A percentile compares a stretch with the other conserved stretches of the same genome.
Evolutionary conservation across 106 monocot species (phyloP).

Genomic region (Dendrobium chrysotoxum): DNA sequence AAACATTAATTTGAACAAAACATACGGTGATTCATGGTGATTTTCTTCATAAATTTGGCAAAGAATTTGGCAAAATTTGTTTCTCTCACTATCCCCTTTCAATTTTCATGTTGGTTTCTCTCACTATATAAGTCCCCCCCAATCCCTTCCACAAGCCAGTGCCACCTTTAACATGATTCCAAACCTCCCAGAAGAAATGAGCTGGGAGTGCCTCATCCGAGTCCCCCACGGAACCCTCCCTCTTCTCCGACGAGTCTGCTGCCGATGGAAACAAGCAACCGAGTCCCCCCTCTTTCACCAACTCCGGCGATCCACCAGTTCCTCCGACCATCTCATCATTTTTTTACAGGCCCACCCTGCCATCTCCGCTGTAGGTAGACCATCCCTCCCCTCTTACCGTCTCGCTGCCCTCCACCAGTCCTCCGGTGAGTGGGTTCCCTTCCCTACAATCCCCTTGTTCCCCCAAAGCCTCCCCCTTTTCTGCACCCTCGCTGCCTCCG

Average conservation of each 20-base stretch:
- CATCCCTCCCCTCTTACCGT: conserved; percentile 14
- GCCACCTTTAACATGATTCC: no score
- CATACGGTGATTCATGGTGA: no score
- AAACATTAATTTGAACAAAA: no score
- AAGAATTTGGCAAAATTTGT: no score
- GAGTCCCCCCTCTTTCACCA: conserved; percentile 34
- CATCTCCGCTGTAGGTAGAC: neutral
- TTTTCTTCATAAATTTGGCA: no score
- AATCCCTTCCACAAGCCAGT: no score
- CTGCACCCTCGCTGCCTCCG: conserved; percentile 27
- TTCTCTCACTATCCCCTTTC: no score
- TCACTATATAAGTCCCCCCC: no score
- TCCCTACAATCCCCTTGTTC: conserved; percentile 25
- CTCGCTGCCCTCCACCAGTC: conserved; percentile 25
- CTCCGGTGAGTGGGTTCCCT: conserved; percentile 15
- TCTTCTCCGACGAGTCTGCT: conserved; percentile 31
- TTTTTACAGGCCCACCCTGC: conserved; percentile 32
- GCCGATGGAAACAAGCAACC: conserved; percentile 30
- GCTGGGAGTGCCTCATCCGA: conserved; percentile 48
- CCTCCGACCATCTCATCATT: conserved; percentile 16
- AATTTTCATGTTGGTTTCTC: no score
- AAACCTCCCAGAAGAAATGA: conserved; percentile 51
- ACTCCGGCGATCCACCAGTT: conserved; percentile 12
- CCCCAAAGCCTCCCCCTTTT: conserved; percentile 29
- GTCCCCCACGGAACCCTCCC: conserved; percentile 25